Base-by-base conservation (phyloP, 805 yeast genomes). In the Starmerella gropengiesseri region DNA sequence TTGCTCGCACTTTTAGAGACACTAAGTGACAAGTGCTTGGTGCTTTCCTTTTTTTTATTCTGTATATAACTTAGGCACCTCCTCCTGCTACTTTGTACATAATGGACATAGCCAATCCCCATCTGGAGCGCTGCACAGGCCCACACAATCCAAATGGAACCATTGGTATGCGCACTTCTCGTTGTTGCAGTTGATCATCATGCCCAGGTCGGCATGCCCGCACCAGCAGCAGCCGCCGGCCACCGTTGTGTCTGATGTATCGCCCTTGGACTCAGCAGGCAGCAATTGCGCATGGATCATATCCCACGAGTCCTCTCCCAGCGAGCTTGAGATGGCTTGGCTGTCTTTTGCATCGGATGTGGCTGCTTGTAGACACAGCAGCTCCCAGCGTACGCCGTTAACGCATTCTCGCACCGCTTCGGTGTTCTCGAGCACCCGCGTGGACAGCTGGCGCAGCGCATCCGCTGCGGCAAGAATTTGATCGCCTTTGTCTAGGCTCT, bases 51-150 rank as follows among this genome's bases (percentile, higher is more conserved):
- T 6, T 6, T 6, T 7, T 9, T 7, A 11, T 7, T 34, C 31
- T 34, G 42, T 30, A 39, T 29, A 39, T 39, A 39, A 19, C 7
- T 21, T n/a, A n/a, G n/a, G n/a, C n/a, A n/a, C n/a, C 26, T 23
- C 7, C 26, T 11, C 26, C 26, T 8, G 26, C 11, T 7, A 7
- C 26, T 8, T 23, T 23, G 26, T 23, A 23, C 26, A 23, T 23
- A 23, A 23, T 23, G 47, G 44, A 19, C 48, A 45, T 8, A 45
- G 22, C 48, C 48, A 45, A 17, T 23, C 20, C 9, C 45, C 43
- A 3, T 28, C 22, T 2, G 40, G 48, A 5, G 16, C 31, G 5
- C 12, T 11, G 4, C 7, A 3, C 20, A 47, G 30, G 7, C 41
- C 43, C 2, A 44, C 35, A 18, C 50, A 47, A 3, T 16, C 34